Base-by-base conservation (phyloP, 129 eudicot species). In the Ambrosia trifida region DNA sequence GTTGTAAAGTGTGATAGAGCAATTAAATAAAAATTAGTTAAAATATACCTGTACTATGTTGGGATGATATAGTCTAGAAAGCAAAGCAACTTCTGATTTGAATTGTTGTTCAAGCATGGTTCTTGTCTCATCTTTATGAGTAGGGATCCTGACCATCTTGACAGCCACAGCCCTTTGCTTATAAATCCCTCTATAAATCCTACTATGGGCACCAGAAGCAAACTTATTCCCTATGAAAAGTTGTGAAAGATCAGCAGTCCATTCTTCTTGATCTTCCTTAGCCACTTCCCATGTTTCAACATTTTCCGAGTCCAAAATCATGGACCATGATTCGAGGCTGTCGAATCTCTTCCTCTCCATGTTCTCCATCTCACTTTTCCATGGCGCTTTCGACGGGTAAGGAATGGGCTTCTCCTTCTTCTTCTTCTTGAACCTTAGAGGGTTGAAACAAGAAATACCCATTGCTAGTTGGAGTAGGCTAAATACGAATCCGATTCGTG, bases 221-320 rank as follows among this genome's bases (percentile, higher is more conserved):
- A 95, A 95, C 73, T 95, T 95, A 20, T 95, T 95, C 14, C 99
- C 99, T 13, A 95, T 95, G 82, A 95, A 95, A 59, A 95, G 73
- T 83, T 95, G 97, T 19, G 99, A 95, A 33, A 87, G 91, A 82
- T 94, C 99, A 73, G 99, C 99, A 0, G 99, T 90, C 99, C 99
- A 94, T 76, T 94, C 99, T 71, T 94, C 97, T 66, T 81, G 79
- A 80, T 87, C 96, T 72, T 90, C 93, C 67, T 89, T 87, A 0
- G 89, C 75, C 11, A 87, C 80, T 62, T 95, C 97, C 99, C 99
- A 95, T 13, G 84, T 85, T 83, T 95, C 99, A 1, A 95, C 85
- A 66, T 90, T 95, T 53, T 90, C 99, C 16, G 97, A 90, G 40
- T 95, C 99, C 79, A 95, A 69, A 16, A 90, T 95, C 99, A 95